phyloP scores from a whole-genome alignment of 306 rosid genomes.

The Cajanus cajan region DNA sequence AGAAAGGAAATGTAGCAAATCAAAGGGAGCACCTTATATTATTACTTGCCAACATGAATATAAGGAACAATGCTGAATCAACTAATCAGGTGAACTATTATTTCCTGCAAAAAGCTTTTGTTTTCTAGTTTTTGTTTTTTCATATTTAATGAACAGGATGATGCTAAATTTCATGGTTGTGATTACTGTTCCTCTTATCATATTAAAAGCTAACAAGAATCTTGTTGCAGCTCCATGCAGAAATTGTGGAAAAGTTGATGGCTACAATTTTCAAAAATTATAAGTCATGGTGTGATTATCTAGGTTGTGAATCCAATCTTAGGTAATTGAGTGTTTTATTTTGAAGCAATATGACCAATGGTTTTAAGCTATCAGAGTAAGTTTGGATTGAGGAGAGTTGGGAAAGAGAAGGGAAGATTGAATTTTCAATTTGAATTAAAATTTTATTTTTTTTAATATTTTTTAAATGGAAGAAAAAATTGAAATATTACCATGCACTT shows the following conservation, averaged over 20 bases:
- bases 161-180: neutral
- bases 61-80: slow-evolving; percentile 42
- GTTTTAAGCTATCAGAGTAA: neutral
- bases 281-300: slow-evolving; percentile 79
- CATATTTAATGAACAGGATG: neutral
- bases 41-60: slow-evolving; percentile 80
- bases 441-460: no score
- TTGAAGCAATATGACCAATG: no score
- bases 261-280: slow-evolving; percentile 73
- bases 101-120: slow-evolving; percentile 18
- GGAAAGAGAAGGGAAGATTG: neutral
- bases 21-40: slow-evolving; percentile 93
- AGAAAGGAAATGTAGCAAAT: slow-evolving; percentile 97
- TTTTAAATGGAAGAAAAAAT: no score
- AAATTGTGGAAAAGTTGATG: slow-evolving; percentile 48
- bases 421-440: neutral
- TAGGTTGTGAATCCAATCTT: slow-evolving; percentile 56
- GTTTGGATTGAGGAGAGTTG: neutral
- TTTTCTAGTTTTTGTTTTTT: neutral
- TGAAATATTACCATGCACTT: neutral
- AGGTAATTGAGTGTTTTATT: slow-evolving; percentile 47
- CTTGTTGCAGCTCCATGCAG: slow-evolving; percentile 66
- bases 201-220: slow-evolving; percentile 32
- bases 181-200: neutral
- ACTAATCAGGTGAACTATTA: slow-evolving; percentile 44